Percentiles rank a stretch among this genome's conserved stretches.
phyloP scores from a whole-genome alignment of 768 basidiomycete genomes.

The Tylopilus rubrobrunneus region DNA sequence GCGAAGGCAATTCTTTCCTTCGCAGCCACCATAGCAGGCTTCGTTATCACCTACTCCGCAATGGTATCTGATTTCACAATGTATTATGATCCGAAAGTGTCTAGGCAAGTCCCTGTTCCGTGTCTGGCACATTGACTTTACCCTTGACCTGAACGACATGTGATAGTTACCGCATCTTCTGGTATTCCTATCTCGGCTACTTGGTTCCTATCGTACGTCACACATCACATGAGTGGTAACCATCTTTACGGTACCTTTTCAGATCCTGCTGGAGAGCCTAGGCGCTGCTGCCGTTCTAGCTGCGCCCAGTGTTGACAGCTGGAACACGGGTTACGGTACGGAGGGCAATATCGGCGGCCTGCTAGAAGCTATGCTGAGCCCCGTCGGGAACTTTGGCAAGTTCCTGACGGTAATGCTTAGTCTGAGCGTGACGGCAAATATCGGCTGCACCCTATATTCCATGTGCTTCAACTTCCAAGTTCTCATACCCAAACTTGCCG shows the following conservation, averaged over 20 bases:
- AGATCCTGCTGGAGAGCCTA: constrained; percentile 47
- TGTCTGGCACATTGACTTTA: not conserved
- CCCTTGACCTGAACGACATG: constrained; percentile 7
- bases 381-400: constrained; percentile 63
- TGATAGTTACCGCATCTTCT: constrained; percentile 55
- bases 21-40: constrained; percentile 68
- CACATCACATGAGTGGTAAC: constrained; percentile 8
- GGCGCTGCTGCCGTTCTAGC: constrained; percentile 67
- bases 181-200: constrained; percentile 63
- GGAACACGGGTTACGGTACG: constrained; percentile 49
- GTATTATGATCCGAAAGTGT: constrained; percentile 57
- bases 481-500: constrained; percentile 52
- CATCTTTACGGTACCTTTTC: not conserved
- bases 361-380: constrained; percentile 56
- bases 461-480: constrained; percentile 72
- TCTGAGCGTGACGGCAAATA: constrained; percentile 76
- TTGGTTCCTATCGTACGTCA: constrained; percentile 53
- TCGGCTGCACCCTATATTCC: constrained; percentile 81
- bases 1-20: constrained; percentile 57
- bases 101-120: constrained; percentile 41
- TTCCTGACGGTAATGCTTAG: constrained; percentile 69
- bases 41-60: constrained; percentile 58
- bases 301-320: constrained; percentile 50
- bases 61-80: constrained; percentile 72
- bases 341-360: constrained; percentile 63